A percentile compares a stretch with the other conserved stretches of the same genome.
Evolutionary conservation across 345 rosid species (phyloP).

Genomic region (Geranium rotundifolium): DNA sequence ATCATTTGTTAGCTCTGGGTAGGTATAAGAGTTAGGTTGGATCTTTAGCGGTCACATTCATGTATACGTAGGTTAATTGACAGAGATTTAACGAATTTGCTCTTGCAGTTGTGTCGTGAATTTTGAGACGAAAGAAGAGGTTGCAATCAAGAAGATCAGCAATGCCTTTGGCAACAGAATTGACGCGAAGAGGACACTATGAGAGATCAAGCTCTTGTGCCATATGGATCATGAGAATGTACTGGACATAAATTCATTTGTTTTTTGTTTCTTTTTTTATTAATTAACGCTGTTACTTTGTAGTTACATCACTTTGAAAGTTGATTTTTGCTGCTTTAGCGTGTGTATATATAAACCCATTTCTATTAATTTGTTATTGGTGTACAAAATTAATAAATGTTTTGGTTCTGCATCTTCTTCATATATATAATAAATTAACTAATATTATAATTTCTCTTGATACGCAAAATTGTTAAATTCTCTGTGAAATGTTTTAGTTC

Average conservation of each 20-base stretch:
- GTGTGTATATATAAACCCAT: no score
- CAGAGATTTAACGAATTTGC: background rate
- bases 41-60: background rate
- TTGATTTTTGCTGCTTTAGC: background rate
- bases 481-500: no score
- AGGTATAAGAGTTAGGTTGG: background rate
- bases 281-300: background rate
- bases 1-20: background rate
- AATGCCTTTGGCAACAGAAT: slow-evolving; percentile 86
- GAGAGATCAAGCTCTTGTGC: slow-evolving; percentile 86
- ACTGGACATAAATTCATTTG: background rate
- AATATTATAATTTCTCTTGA: no score
- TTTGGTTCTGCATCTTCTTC: no score
- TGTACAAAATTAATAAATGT: no score
- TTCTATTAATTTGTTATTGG: no score
- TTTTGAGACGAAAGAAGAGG: slow-evolving; percentile 70
- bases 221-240: slow-evolving; percentile 94
- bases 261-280: no score
- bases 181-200: slow-evolving; percentile 81
- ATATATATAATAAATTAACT: no score
- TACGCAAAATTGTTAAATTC: no score
- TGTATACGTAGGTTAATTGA: background rate
- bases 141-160: slow-evolving; percentile 82
- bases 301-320: background rate
- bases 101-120: slow-evolving; percentile 58